Percentiles rank a stretch among this genome's conserved stretches.
Evolutionary conservation across 2,329 filamentous ascomycete genomes (phyloP).

Genomic region (Diaporthe capsici): DNA sequence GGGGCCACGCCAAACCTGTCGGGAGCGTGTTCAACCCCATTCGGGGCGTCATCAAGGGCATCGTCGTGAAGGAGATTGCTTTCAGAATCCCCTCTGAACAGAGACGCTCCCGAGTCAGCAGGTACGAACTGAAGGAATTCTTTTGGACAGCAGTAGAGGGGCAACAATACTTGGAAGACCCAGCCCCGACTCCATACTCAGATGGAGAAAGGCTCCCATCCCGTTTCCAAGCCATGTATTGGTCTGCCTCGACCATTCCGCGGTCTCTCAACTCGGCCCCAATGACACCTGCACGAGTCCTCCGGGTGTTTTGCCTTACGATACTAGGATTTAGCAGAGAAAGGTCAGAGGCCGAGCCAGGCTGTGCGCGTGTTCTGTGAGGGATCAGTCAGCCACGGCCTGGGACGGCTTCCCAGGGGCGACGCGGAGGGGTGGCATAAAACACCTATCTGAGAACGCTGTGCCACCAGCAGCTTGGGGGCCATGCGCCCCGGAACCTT

Average conservation of each 20-base stretch:
- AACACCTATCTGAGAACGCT: not conserved
- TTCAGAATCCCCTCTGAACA: not conserved
- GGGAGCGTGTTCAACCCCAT: not conserved
- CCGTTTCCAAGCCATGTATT: not conserved
- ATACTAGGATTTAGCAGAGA: no score
- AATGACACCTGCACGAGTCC: not conserved
- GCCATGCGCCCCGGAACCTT: not conserved
- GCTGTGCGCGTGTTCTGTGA: not conserved
- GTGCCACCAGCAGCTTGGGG: constrained; percentile 4
- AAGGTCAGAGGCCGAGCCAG: not conserved
- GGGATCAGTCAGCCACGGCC: not conserved
- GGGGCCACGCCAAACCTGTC: not conserved
- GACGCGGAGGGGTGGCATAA: not conserved
- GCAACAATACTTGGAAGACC: not conserved
- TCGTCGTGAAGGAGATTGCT: no score
- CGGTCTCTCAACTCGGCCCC: not conserved
- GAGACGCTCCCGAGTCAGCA: not conserved
- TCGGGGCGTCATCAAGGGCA: not conserved
- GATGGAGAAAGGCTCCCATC: no score
- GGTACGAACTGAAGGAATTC: not conserved
- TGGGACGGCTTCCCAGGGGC: not conserved
- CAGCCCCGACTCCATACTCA: not conserved
- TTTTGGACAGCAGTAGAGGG: not conserved
- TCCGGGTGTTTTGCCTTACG: not conserved
- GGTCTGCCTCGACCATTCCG: not conserved